Conservation (phyloP, 257 asterid genomes). For the Nicotiana otophora region DNA sequence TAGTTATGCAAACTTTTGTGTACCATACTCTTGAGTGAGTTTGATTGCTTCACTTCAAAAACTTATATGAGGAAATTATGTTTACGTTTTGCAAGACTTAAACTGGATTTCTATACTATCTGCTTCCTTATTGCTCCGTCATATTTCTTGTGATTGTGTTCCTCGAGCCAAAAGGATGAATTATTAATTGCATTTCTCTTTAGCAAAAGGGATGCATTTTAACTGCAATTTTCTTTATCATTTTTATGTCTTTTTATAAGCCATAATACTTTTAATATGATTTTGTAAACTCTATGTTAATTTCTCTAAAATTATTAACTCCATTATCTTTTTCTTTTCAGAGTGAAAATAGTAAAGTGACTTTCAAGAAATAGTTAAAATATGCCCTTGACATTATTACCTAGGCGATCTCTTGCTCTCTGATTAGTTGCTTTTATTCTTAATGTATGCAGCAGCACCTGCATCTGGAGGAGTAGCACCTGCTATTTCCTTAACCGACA, state of each 20-base stretch:
- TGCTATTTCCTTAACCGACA: slow-evolving; percentile 69
- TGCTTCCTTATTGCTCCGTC: background rate
- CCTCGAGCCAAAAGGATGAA: background rate
- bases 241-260: background rate
- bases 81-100: background rate
- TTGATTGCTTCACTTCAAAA: background rate
- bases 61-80: background rate
- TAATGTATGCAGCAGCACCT: slow-evolving; percentile 44
- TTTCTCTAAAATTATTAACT: background rate
- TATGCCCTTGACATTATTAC: background rate
- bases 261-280: background rate
- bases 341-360: background rate
- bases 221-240: background rate
- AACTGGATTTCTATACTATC: background rate
- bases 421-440: background rate
- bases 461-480: slow-evolving; percentile 64
- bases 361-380: background rate
- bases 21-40: background rate
- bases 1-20: background rate
- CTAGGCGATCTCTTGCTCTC: background rate
- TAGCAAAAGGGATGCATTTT: background rate
- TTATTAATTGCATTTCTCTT: background rate
- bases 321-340: background rate
- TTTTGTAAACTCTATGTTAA: background rate
- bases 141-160: background rate